Conservation (phyloP, 768 basidiomycete genomes). For the Leccinellum luteum region DNA sequence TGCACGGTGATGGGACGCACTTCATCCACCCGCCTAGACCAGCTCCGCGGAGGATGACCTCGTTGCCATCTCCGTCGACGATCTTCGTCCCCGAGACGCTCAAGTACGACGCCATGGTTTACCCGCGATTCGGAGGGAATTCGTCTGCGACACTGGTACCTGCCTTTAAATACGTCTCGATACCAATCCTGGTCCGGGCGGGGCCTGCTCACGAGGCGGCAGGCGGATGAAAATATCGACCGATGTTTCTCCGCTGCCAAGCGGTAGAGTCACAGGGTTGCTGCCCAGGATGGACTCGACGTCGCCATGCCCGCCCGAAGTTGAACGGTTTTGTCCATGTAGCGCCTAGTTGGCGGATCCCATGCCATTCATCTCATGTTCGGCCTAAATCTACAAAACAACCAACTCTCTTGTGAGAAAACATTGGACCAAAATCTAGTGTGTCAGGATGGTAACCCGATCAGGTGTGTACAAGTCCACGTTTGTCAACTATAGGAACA, state of each 20-base stretch:
- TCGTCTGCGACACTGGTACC: neutral
- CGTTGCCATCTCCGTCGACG: slow-evolving; percentile 53
- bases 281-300: neutral
- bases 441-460: slow-evolving; percentile 15
- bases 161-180: slow-evolving; percentile 1
- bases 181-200: neutral
- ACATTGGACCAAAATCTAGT: slow-evolving; percentile 12
- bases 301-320: neutral
- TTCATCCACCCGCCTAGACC: slow-evolving; percentile 88
- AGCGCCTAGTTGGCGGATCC: neutral
- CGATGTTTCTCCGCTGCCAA: slow-evolving; percentile 18
- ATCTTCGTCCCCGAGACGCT: slow-evolving; percentile 59
- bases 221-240: neutral
- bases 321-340: neutral
- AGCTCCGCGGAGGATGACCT: slow-evolving; percentile 65
- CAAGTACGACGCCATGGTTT: slow-evolving; percentile 40
- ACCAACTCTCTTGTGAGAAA: slow-evolving; percentile 6
- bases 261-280: slow-evolving; percentile 4
- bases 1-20: slow-evolving; percentile 42
- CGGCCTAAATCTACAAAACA: slow-evolving; percentile 23
- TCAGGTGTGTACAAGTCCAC: slow-evolving; percentile 24
- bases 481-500: slow-evolving; percentile 28
- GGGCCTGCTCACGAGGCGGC: neutral
- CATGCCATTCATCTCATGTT: slow-evolving; percentile 4
- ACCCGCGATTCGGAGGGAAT: neutral